Evolutionary conservation across 2,329 filamentous ascomycete genomes (phyloP), one percentile per base, ranked within the genome.

Genomic region (Colletotrichum lini): DNA sequence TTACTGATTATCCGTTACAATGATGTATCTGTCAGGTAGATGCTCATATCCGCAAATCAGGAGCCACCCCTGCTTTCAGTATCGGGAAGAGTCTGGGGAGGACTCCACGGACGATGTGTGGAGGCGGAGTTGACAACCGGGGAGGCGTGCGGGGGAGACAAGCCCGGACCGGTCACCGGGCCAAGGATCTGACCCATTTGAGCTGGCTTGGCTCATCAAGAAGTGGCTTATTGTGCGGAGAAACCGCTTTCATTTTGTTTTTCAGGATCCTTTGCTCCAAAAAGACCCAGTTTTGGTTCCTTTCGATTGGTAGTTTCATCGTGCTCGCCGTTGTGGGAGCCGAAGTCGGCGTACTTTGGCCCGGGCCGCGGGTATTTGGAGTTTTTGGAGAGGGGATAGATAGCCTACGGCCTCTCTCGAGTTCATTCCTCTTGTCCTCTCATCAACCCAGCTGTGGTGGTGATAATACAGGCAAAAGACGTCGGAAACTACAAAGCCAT

Each of bases 121-220:
- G 63, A 67, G 68, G 68, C 57, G 57, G 57, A 44, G 57, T 35
- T n/a, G 16, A 26, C 8, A 45, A 58, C 68, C 63, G 64, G 68
- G 68, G 64, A 62, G 49, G 6, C 26, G 64, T 70, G 68, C 57
- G 68, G 68, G 68, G 68, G 57, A 57, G 26, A 59, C 18, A 18
- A 60, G 64, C n/a, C 68, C 50, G 68, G 68, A n/a, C 68, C 68
- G 68, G 68, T n/a, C 42, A 62, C 52, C 64, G 56, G 54, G 64
- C 45, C 60, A 58, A 52, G 35, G 16, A 23, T 26, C 16, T 4
- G 16, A 18, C 57, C 49, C 38, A 23, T 26, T 21, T 3, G 16
- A 13, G 65, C 54, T 47, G 26, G n/a, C 49, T 54, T 44, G 42
- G 56, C 64, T 45, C 67, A 62, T 44, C 30, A 52, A 35, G 35